Conservation (phyloP, 768 basidiomycete genomes). For the Phaeotremella fagi region DNA sequence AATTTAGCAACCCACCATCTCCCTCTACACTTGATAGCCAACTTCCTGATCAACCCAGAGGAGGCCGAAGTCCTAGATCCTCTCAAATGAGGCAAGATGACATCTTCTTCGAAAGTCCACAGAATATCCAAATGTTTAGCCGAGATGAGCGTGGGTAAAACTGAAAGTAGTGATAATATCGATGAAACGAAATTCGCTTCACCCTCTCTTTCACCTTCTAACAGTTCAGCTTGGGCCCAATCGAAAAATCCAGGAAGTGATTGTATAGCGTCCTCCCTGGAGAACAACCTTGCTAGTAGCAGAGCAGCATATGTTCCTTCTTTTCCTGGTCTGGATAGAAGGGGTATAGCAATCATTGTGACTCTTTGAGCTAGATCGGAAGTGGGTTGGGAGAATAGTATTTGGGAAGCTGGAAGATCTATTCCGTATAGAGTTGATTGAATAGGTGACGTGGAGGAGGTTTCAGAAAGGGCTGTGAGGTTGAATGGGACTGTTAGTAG, state of each 20-base stretch:
- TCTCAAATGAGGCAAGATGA: constrained; percentile 52
- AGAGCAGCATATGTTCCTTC: constrained; percentile 79
- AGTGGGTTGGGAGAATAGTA: constrained; percentile 55
- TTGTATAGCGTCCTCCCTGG: constrained; percentile 56
- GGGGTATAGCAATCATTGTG: constrained; percentile 25
- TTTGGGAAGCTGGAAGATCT: constrained; percentile 11
- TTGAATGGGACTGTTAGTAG: constrained; percentile 93
- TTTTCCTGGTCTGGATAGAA: constrained; percentile 54
- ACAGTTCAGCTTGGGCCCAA: constrained; percentile 26
- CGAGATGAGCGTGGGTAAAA: constrained; percentile 51
- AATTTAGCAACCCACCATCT: constrained; percentile 44
- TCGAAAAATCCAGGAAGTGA: constrained; percentile 21
- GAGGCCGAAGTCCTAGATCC: constrained; percentile 21
- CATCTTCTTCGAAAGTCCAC: constrained; percentile 54
- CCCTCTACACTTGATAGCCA: constrained; percentile 43
- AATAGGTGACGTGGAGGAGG: constrained; percentile 47
- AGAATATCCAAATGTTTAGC: constrained; percentile 58
- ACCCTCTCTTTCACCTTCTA: constrained; percentile 22
- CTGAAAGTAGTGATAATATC: constrained; percentile 25
- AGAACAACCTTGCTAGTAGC: constrained; percentile 74
- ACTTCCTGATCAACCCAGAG: constrained; percentile 38
- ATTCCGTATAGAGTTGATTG: constrained; percentile 39
- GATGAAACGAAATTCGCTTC: constrained; percentile 38
- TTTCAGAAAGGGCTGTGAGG: constrained; percentile 68
- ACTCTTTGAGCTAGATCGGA: constrained; percentile 53